Evolutionary conservation across 441 rosid genomes (phyloP).

Genomic region (Mallotus japonicus): DNA sequence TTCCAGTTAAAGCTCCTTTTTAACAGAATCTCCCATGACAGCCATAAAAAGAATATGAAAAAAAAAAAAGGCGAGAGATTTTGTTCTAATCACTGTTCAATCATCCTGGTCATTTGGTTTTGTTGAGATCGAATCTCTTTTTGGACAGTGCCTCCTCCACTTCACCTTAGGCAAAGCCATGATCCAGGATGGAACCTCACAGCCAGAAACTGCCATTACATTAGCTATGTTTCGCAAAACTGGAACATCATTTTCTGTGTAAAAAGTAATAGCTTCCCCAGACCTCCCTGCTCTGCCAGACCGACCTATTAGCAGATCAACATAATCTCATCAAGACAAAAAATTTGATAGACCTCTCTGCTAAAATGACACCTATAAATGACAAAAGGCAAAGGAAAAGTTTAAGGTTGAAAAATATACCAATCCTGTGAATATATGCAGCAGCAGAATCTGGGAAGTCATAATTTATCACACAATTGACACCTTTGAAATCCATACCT

Average conservation of each 20-base stretch:
- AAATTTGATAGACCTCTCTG: not conserved
- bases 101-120: conserved; percentile 45
- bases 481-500: conserved; percentile 98
- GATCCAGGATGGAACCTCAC: conserved; percentile 91
- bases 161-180: conserved; percentile 57
- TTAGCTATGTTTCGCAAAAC: conserved; percentile 79
- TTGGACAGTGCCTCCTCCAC: conserved; percentile 84
- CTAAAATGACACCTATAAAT: not conserved
- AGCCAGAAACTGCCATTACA: conserved; percentile 73
- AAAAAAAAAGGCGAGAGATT: not conserved
- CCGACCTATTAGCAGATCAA: conserved; percentile 49
- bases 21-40: not conserved
- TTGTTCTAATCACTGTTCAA: conserved; percentile 9
- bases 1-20: too few relatives aligned
- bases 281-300: conserved; percentile 92
- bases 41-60: not conserved
- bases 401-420: conserved; percentile 38
- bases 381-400: not conserved
- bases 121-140: conserved; percentile 68
- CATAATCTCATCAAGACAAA: not conserved
- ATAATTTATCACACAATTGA: conserved; percentile 78
- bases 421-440: conserved; percentile 92
- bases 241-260: conserved; percentile 79
- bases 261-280: conserved; percentile 85
- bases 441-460: conserved; percentile 92